A percentile compares a stretch with the other conserved stretches of the same genome.
Evolutionary conservation across 345 rosid genomes (phyloP).

Genomic region (Acer saccharum): DNA sequence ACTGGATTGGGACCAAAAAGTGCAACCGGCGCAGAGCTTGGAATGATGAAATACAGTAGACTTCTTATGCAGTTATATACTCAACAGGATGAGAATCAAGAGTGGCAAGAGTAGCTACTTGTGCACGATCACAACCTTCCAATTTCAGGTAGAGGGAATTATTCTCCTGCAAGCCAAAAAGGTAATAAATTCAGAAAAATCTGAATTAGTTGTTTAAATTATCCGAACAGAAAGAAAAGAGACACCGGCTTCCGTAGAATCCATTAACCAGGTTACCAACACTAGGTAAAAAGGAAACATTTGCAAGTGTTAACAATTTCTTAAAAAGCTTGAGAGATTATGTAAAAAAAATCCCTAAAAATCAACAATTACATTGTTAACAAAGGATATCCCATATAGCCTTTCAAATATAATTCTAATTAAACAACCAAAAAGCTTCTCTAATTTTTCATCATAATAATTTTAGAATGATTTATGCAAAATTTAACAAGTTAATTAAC

Average conservation of each 20-base stretch:
- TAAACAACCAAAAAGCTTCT: too few species aligned
- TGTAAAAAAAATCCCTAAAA: too few species aligned
- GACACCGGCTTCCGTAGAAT: slow-evolving; percentile 81
- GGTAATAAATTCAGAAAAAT: slow-evolving; percentile 28
- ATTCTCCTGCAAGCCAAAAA: slow-evolving; percentile 57
- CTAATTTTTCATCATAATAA: too few species aligned
- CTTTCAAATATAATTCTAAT: too few species aligned
- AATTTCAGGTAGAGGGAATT: slow-evolving; percentile 76
- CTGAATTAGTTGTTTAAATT: slow-evolving; percentile 12
- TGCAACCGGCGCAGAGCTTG: too few species aligned
- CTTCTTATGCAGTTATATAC: slow-evolving; percentile 28
- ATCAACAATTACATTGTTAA: too few species aligned
- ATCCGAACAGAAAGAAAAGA: slow-evolving; percentile 19
- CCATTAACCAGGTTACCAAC: slow-evolving; percentile 97
- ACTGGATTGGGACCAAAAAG: too few species aligned
- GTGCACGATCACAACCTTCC: slow-evolving; percentile 91
- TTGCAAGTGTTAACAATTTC: slow-evolving; percentile 62
- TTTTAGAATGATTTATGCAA: too few species aligned
- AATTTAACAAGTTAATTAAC: too few species aligned
- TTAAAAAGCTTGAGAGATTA: too few species aligned
- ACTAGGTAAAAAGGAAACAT: slow-evolving; percentile 89
- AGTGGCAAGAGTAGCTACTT: slow-evolving; percentile 96
- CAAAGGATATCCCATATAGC: too few species aligned
- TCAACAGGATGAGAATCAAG: slow-evolving; percentile 95
- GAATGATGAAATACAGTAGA: too few species aligned